These are phyloP conservation scores for Lotmaria passim DNA, from an alignment of 208 protist genomes.

Conservation along the genomic window DNA sequence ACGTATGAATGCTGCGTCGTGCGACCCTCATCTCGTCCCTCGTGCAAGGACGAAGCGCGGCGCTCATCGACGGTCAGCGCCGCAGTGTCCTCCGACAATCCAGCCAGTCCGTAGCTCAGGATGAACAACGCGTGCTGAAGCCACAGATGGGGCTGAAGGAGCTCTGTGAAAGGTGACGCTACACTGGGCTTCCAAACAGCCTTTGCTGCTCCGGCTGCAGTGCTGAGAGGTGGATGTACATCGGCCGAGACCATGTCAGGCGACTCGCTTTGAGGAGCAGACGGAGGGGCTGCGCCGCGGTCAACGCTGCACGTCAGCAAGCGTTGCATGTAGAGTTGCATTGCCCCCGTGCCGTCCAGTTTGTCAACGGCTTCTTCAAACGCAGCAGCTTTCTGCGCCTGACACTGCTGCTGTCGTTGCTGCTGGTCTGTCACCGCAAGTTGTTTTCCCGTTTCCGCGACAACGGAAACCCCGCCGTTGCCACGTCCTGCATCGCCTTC, in stretches of 20 bases:
- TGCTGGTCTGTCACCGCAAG: too few relatives aligned
- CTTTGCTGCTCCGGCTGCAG: neutral
- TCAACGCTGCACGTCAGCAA: slow-evolving; percentile 3
- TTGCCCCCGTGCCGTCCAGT: slow-evolving; percentile 23
- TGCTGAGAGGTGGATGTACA: too few relatives aligned
- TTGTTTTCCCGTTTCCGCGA: too few relatives aligned
- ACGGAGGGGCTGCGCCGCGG: neutral
- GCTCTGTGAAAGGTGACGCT: neutral
- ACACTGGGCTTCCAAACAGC: too few relatives aligned
- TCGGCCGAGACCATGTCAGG: neutral
- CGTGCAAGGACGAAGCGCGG: neutral
- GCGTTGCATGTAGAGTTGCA: slow-evolving; percentile 36
- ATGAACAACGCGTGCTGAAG: slow-evolving; percentile 58
- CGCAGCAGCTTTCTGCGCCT: neutral
- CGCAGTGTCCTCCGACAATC: neutral
- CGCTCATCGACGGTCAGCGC: too few relatives aligned
- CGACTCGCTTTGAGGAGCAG: neutral
- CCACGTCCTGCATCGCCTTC: neutral
- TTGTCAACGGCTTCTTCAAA: neutral
- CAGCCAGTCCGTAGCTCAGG: slow-evolving; percentile 32
- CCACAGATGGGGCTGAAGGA: slow-evolving; percentile 29
- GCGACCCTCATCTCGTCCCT: neutral
- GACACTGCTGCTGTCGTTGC: too few relatives aligned
- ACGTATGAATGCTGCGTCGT: neutral
- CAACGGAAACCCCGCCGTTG: too few relatives aligned